Base-by-base conservation (phyloP, 352 stramenopile species). In the Globisporangium perplexum region DNA sequence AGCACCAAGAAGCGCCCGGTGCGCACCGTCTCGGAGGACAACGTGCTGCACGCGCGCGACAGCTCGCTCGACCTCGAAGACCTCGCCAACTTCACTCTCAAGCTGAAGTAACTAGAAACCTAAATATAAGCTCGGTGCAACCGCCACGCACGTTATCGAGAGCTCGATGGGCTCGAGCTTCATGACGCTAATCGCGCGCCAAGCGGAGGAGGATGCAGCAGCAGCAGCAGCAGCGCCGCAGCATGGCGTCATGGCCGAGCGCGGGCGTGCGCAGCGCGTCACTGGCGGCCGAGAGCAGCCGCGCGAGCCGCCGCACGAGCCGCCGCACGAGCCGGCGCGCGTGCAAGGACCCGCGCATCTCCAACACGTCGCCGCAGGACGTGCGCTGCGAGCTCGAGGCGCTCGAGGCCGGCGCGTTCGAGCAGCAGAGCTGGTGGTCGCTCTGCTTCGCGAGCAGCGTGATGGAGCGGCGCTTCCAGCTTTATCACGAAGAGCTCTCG, bases 71-170 rank as follows among this genome's bases (percentile, higher is more conserved):
- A 86, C 15, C 57, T 69, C 30, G 76, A 89, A 57, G 80, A 89
- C 50, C 61, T 91, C 50, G 80, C 74, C 41, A 86, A 88, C 59
- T 91, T 91, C 57, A 91, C 69, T 22, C 74, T 91, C 45, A 69
- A 83, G 63, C 57, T 90, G 20, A 47, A 57, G 35, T 74, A 60
- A 39, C 11, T 6, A 46, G 15, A 55, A 18, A 43, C 1, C 15
- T 17, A 31, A 24, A 38, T 22, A 47, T 22, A 38, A 8, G 22
- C 4, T 12, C 17, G 14, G 26, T 28, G 38, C 15, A 23, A 22
- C 12, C 36, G 36, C 18, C 36, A 22, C 14, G 24, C 17, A 30
- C 26, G 26, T 30, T 30, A n/a, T n/a, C n/a, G n/a, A n/a, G n/a
- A n/a, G n/a, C n/a, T n/a, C n/a, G n/a, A n/a, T n/a, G n/a, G n/a